These are phyloP conservation scores for Polytolypa hystricis DNA, from an alignment of 2,329 filamentous ascomycete genomes.

Conservation along the genomic window DNA sequence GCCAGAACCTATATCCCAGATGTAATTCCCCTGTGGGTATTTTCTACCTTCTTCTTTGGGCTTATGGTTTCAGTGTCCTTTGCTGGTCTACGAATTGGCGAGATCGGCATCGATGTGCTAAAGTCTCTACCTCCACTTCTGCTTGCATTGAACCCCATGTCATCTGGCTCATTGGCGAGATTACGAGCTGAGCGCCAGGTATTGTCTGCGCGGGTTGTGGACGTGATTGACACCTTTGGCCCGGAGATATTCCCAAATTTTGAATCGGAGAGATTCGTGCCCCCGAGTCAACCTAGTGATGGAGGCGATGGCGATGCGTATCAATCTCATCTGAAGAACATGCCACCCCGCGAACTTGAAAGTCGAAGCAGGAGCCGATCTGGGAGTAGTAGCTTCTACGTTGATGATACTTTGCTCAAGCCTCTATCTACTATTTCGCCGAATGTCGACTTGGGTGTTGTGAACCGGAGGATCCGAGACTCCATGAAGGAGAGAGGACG, in stretches of 20 bases:
- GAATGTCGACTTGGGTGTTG: slow-evolving; percentile 4
- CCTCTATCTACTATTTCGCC: slow-evolving; percentile 5
- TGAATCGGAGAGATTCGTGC: slow-evolving; percentile 49
- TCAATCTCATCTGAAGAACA: slow-evolving; percentile 10
- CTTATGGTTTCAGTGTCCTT: slow-evolving; percentile 72
- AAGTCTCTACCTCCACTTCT: slow-evolving; percentile 74
- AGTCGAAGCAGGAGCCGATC: slow-evolving; percentile 7
- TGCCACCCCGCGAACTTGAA: slow-evolving; percentile 6
- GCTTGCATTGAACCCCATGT: slow-evolving; percentile 63
- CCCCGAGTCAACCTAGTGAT: slow-evolving; percentile 20
- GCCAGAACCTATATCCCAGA: slow-evolving; percentile 44
- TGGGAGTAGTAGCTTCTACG: neutral
- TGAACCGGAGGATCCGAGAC: slow-evolving; percentile 54
- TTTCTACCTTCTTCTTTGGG: slow-evolving; percentile 58
- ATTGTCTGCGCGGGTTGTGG: slow-evolving; percentile 62
- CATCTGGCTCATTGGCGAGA: slow-evolving; percentile 62
- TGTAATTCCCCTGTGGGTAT: slow-evolving; percentile 59
- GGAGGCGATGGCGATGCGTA: too few relatives aligned
- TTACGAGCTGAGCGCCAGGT: slow-evolving; percentile 56
- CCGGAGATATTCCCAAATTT: slow-evolving; percentile 85
- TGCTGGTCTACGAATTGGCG: slow-evolving; percentile 72
- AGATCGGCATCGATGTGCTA: slow-evolving; percentile 83
- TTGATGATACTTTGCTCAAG: slow-evolving; percentile 2
- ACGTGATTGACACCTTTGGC: slow-evolving; percentile 74
- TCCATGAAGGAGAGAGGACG: slow-evolving; percentile 60